A percentile compares a stretch with the other conserved stretches of the same genome.
phyloP scores from a whole-genome alignment of 306 rosid genomes.

The Vigna trinervia region DNA sequence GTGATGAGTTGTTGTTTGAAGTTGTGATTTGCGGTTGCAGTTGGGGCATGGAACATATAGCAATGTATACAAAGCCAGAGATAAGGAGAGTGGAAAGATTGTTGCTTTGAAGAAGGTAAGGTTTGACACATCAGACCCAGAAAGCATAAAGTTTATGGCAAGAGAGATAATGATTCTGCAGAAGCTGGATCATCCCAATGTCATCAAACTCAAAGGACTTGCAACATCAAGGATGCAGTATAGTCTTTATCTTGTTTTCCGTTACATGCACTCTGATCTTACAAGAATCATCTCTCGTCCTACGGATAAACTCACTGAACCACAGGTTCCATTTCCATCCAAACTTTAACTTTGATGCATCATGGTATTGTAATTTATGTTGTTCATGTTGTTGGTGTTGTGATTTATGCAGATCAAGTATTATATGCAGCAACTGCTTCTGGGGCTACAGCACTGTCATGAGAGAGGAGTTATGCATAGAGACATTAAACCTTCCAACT shows the following conservation, averaged over 20 bases:
- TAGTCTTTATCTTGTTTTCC: conserved; percentile 24
- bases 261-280: background rate
- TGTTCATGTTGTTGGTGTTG: background rate
- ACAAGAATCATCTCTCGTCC: conserved; percentile 34
- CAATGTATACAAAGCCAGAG: conserved; percentile 11
- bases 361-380: too few relatives aligned
- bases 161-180: conserved; percentile 13
- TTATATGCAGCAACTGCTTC: conserved; percentile 79
- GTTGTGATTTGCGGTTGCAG: background rate
- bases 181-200: conserved; percentile 19
- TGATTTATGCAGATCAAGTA: conserved; percentile 63
- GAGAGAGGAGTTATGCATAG: conserved; percentile 16
- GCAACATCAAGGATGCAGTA: conserved; percentile 26
- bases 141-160: conserved; percentile 25
- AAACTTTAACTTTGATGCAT: background rate
- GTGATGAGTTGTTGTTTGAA: background rate
- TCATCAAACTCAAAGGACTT: conserved; percentile 1
- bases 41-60: conserved; percentile 10
- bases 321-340: conserved; percentile 55
- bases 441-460: conserved; percentile 47
- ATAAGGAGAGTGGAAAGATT: background rate
- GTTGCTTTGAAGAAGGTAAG: conserved; percentile 23
- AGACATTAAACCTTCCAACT: conserved; percentile 68
- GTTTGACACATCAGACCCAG: conserved; percentile 19
- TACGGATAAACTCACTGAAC: conserved; percentile 59